These are phyloP conservation scores for Aspergillus sp. DNA, from an alignment of 2,329 filamentous ascomycete species.

Conservation along the genomic window DNA sequence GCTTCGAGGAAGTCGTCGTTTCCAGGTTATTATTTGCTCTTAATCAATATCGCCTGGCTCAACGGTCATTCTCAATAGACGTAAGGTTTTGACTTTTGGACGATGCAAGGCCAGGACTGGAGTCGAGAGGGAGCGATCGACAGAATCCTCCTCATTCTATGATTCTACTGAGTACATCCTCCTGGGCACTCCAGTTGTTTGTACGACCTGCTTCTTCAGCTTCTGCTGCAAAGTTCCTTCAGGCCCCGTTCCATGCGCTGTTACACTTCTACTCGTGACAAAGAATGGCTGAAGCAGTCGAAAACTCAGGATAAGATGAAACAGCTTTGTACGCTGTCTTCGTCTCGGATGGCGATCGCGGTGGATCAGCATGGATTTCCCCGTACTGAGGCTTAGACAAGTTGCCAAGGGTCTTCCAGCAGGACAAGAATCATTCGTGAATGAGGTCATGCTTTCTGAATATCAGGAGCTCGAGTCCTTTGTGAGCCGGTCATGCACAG, in stretches of 20 bases:
- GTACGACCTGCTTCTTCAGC: not conserved
- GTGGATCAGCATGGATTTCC: constrained; percentile 1
- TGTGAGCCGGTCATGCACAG: not conserved
- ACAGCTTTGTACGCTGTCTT: not conserved
- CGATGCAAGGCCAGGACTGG: constrained; percentile 1
- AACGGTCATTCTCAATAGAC: not conserved
- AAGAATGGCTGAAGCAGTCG: not conserved
- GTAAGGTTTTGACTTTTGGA: not conserved
- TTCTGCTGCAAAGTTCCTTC: not conserved
- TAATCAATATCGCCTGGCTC: not conserved
- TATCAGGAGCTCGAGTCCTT: not conserved
- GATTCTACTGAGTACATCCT: not conserved
- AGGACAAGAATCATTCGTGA: not conserved
- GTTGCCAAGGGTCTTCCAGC: constrained; percentile 9
- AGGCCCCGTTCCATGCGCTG: not conserved
- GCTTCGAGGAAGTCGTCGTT: not conserved
- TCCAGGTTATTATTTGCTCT: not conserved
- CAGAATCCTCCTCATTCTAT: not conserved
- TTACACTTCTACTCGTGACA: not conserved
- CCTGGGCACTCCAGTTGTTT: not conserved
- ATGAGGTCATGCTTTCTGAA: constrained; percentile 5
- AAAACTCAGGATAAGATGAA: constrained; percentile 4
- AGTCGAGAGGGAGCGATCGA: constrained; percentile 3
- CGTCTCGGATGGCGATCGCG: constrained; percentile 6
- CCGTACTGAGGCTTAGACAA: constrained; percentile 5